These are phyloP conservation scores for Telfairia occidentalis DNA, from an alignment of 331 rosid species.

Conservation along the genomic window DNA sequence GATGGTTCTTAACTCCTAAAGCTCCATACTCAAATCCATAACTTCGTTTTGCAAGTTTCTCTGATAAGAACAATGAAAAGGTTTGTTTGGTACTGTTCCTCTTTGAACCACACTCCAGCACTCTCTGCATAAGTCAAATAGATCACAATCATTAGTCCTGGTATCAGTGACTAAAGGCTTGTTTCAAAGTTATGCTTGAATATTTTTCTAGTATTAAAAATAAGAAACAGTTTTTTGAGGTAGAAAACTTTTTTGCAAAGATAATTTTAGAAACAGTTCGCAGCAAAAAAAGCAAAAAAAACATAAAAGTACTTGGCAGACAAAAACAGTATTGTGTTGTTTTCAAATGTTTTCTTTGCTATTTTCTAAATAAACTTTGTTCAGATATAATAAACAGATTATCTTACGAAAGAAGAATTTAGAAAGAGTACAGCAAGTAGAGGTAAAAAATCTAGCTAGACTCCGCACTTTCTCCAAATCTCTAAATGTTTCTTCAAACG, in stretches of 20 bases:
- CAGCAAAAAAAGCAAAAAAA: not conserved
- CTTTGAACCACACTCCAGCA: conserved; percentile 74
- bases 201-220: not conserved
- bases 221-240: not conserved
- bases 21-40: conserved; percentile 80
- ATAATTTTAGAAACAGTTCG: not conserved
- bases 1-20: conserved; percentile 56
- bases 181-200: not conserved
- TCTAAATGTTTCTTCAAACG: no score
- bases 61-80: conserved; percentile 55
- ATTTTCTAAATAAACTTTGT: no score
- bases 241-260: not conserved
- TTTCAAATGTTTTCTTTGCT: no score
- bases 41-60: conserved; percentile 50
- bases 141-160: not conserved
- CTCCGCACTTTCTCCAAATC: no score
- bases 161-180: not conserved
- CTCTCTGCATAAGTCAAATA: conserved; percentile 30
- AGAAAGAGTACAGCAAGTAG: no score
- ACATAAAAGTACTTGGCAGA: not conserved
- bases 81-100: conserved; percentile 41
- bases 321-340: no score
- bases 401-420: no score
- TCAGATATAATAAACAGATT: no score
- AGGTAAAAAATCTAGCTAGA: no score